phyloP scores from a whole-genome alignment of 2,329 filamentous ascomycete genomes.

The Nannizziopsis arthrosporioides region DNA sequence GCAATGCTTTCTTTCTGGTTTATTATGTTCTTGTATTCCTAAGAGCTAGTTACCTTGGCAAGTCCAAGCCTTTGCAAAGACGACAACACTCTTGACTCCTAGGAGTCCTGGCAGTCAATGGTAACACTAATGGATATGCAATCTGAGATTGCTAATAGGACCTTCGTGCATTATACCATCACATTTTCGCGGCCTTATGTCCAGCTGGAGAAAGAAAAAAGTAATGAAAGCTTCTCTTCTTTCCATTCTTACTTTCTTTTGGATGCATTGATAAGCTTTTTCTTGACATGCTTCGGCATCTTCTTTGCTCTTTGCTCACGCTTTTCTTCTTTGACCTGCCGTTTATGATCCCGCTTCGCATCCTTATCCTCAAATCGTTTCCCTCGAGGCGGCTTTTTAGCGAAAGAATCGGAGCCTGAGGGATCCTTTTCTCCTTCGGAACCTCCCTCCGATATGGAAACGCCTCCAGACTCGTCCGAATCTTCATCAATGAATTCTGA shows the following conservation, averaged over 20 bases:
- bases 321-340: slow-evolving; percentile 87
- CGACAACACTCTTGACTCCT: no score
- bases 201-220: not conserved
- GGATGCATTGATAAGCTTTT: slow-evolving; percentile 55
- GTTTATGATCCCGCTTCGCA: slow-evolving; percentile 76
- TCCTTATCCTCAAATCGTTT: slow-evolving; percentile 88
- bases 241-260: slow-evolving; percentile 27
- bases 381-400: slow-evolving; percentile 59
- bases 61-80: no score
- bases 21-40: no score
- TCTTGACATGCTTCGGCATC: slow-evolving; percentile 94
- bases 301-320: slow-evolving; percentile 86
- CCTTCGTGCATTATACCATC: no score
- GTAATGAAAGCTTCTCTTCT: not conserved
- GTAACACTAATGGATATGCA: no score
- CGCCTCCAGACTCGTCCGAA: slow-evolving; percentile 28
- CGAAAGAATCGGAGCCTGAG: slow-evolving; percentile 42
- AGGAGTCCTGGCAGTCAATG: no score
- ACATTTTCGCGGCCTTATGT: no score
- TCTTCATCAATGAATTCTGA: slow-evolving; percentile 24
- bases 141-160: no score
- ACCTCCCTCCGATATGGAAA: slow-evolving; percentile 31
- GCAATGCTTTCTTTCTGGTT: no score
- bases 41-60: no score
- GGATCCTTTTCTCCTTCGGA: slow-evolving; percentile 26